phyloP scores from a whole-genome alignment of 1,284 basidiomycete genomes.

The Violaceomyces palustris region DNA sequence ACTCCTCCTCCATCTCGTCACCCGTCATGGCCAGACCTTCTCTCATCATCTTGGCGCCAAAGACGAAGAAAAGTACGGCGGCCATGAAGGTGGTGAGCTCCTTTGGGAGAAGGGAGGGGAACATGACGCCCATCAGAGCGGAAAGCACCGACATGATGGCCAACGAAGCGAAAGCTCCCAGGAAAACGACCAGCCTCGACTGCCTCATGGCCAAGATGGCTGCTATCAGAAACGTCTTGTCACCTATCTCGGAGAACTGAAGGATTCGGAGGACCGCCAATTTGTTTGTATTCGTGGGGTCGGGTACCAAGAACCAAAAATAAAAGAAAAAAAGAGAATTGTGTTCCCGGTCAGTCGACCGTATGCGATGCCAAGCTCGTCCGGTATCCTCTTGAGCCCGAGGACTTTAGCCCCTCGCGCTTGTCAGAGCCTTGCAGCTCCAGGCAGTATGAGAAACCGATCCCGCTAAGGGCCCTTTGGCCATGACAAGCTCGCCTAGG shows the following conservation, averaged over 20 bases:
- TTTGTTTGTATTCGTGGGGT: too few relatives aligned
- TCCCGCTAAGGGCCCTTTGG: too few relatives aligned
- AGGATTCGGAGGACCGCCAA: too few relatives aligned
- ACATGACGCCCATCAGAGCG: constrained; percentile 44
- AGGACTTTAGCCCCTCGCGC: too few relatives aligned
- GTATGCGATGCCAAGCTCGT: too few relatives aligned
- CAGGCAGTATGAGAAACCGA: too few relatives aligned
- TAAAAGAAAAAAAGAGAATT: too few relatives aligned
- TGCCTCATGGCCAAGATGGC: constrained; percentile 96
- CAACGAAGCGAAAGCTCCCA: constrained; percentile 80
- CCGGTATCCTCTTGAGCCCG: too few relatives aligned
- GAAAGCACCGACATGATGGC: constrained; percentile 67
- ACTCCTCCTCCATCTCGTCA: constrained; percentile 60
- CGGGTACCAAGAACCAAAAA: too few relatives aligned
- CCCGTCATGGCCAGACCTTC: constrained; percentile 41
- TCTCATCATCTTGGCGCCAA: constrained; percentile 40
- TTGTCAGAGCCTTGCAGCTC: too few relatives aligned
- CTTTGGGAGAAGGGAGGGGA: constrained; percentile 43
- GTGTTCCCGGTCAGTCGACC: too few relatives aligned
- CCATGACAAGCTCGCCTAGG: too few relatives aligned
- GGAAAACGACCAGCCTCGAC: constrained; percentile 76
- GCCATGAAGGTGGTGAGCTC: constrained; percentile 72
- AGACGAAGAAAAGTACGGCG: constrained; percentile 57
- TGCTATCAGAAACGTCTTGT: constrained; percentile 96
- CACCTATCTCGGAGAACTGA: constrained; percentile 61